These are phyloP conservation scores for Barbarea vulgaris DNA, from an alignment of 345 rosid genomes.

Conservation along the genomic window DNA sequence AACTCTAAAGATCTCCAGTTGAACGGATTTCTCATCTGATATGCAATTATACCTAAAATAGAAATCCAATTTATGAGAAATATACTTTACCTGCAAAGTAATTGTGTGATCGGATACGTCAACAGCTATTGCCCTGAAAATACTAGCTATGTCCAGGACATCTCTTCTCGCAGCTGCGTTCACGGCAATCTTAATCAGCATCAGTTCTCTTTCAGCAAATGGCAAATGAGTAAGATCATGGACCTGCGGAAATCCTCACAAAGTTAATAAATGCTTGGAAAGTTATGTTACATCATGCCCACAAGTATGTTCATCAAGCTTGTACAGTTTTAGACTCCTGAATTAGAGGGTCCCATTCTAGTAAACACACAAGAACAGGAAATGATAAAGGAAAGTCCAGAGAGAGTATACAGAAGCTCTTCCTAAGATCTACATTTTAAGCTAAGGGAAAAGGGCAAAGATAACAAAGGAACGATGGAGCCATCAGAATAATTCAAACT, in stretches of 20 bases:
- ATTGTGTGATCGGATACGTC: constrained; percentile 79
- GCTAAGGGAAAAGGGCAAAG: background rate
- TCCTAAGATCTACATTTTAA: constrained; percentile 17
- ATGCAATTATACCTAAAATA: background rate
- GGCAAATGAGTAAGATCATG: constrained; percentile 67
- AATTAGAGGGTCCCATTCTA: background rate
- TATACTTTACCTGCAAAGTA: constrained; percentile 58
- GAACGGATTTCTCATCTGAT: background rate
- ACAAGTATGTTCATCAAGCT: constrained; percentile 8
- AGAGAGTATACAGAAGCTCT: background rate
- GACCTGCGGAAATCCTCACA: constrained; percentile 51
- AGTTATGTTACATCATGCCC: background rate
- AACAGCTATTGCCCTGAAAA: constrained; percentile 73
- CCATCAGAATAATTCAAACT: constrained; percentile 11
- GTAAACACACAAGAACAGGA: background rate
- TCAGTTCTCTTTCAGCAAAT: constrained; percentile 70
- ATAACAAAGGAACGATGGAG: background rate
- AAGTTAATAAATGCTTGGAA: constrained; percentile 6
- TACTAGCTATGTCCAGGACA: constrained; percentile 69
- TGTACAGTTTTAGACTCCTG: constrained; percentile 12
- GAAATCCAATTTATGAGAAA: background rate
- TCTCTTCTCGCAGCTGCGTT: constrained; percentile 68
- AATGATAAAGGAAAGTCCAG: background rate
- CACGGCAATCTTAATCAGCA: constrained; percentile 68
- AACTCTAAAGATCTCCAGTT: background rate